Conservation (phyloP, 2,329 filamentous ascomycete genomes). For the Purpureocillium lavendulum region DNA sequence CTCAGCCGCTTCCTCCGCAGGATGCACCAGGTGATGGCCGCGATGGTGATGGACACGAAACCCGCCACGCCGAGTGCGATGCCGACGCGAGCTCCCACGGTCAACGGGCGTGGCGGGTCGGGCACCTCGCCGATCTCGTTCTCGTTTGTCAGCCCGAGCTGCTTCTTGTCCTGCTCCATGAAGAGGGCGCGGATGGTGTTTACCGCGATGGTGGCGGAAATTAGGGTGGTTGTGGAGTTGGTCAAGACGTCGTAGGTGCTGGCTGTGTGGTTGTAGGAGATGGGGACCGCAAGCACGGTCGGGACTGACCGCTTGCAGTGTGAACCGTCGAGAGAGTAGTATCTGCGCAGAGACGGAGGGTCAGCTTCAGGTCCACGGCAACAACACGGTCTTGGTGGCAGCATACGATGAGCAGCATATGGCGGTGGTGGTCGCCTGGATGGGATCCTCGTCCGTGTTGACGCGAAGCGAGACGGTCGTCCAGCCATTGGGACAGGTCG, state of each 20-base stretch:
- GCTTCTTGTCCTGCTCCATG: constrained; percentile 23
- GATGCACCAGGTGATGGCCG: constrained; percentile 14
- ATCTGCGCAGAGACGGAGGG: constrained; percentile 13
- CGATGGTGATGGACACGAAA: constrained; percentile 20
- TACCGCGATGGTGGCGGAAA: constrained; percentile 26
- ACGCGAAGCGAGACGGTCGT: constrained; percentile 25
- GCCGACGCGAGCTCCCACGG: constrained; percentile 22
- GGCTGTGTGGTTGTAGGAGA: constrained; percentile 25
- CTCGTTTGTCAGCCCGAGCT: constrained; percentile 24
- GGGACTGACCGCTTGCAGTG: constrained; percentile 25
- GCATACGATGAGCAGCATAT: constrained; percentile 32
- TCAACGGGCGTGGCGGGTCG: constrained; percentile 9
- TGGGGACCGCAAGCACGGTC: constrained; percentile 26
- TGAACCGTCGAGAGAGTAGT: constrained; percentile 23
- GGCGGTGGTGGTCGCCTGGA: constrained; percentile 27
- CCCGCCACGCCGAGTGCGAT: constrained; percentile 23
- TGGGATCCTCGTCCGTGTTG: constrained; percentile 16
- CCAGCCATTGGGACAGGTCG: constrained; percentile 30
- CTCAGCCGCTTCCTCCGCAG: constrained; percentile 13
- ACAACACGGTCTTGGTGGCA: constrained; percentile 2
- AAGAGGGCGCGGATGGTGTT: constrained; percentile 29
- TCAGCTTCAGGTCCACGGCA: background rate
- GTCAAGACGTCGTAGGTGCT: constrained; percentile 24
- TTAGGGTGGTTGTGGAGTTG: constrained; percentile 27
- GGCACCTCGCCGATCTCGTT: constrained; percentile 15